Evolutionary conservation across 306 rosid genomes (phyloP).

Genomic region (Glycine tomentella): DNA sequence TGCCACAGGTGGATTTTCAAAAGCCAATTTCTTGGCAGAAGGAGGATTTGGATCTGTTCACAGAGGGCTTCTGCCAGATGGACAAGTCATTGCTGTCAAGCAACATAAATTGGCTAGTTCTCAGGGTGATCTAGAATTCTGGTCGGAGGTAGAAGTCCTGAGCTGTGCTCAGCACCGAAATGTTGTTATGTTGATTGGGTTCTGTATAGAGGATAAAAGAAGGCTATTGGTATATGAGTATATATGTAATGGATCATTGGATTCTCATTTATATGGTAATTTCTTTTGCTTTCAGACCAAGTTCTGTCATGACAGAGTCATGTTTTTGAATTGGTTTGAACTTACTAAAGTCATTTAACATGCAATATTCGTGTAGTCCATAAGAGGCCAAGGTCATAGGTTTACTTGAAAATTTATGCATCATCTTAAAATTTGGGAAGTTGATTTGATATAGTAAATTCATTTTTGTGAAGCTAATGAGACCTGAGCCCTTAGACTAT

Average conservation of each 20-base stretch:
- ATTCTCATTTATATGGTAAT: conserved; percentile 93
- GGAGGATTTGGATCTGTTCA: conserved; percentile 99
- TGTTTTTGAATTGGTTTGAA: conserved; percentile 19
- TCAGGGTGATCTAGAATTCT: conserved; percentile 94
- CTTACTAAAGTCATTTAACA: conserved; percentile 8
- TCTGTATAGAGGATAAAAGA: conserved; percentile 94
- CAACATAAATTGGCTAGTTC: conserved; percentile 99
- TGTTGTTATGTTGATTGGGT: conserved; percentile 97
- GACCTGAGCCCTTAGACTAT: background rate
- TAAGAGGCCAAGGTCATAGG: background rate
- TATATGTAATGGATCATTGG: conserved; percentile 95
- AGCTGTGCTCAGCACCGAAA: conserved; percentile 99
- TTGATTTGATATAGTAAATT: conserved; percentile 12
- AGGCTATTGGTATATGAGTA: conserved; percentile 93
- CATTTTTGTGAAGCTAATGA: background rate
- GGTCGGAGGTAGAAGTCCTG: conserved; percentile 97
- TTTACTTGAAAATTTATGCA: conserved; percentile 6
- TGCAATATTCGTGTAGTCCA: conserved; percentile 24
- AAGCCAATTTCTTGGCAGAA: conserved; percentile 95
- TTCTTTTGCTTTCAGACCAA: conserved; percentile 28
- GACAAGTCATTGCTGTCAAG: conserved; percentile 96
- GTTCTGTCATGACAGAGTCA: background rate
- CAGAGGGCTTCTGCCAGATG: conserved; percentile 90
- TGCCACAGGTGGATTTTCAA: conserved; percentile 94
- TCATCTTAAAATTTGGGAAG: conserved; percentile 1